These are phyloP conservation scores for Hypsizygus marmoreus DNA, from an alignment of 768 basidiomycete genomes.

Conservation along the genomic window DNA sequence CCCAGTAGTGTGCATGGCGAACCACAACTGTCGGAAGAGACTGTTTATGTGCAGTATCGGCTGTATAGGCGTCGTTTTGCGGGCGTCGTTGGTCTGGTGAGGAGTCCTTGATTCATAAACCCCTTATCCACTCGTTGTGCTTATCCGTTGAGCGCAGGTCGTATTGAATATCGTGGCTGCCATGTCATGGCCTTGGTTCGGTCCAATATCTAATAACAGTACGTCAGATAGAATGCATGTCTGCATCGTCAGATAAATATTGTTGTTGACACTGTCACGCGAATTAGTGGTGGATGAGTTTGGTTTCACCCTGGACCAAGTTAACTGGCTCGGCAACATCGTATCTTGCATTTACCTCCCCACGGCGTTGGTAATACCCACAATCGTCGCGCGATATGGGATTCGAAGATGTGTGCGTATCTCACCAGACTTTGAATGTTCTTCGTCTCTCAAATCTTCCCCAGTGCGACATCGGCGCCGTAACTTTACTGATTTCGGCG, in stretches of 20 bases:
- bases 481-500: slow-evolving; percentile 56
- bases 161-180: slow-evolving; percentile 62
- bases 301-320: slow-evolving; percentile 64
- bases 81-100: slow-evolving; percentile 64
- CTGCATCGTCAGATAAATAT: not conserved
- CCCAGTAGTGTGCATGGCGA: not conserved
- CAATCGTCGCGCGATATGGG: slow-evolving; percentile 58
- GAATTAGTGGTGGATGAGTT: slow-evolving; percentile 62
- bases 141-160: slow-evolving; percentile 39
- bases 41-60: too few relatives aligned
- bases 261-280: not conserved
- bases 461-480: slow-evolving; percentile 66
- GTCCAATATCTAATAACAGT: slow-evolving; percentile 77
- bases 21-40: too few relatives aligned
- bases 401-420: slow-evolving; percentile 60
- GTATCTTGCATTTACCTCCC: slow-evolving; percentile 65
- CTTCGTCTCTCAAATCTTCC: slow-evolving; percentile 1
- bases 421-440: not conserved
- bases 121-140: too few relatives aligned
- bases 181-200: slow-evolving; percentile 82
- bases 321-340: slow-evolving; percentile 83
- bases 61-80: slow-evolving; percentile 71
- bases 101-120: slow-evolving; percentile 13
- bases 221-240: slow-evolving; percentile 9
- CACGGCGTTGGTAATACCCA: slow-evolving; percentile 58